A percentile compares a stretch with the other conserved stretches of the same genome.
Evolutionary conservation across 176 grass and related monocot genomes (phyloP).

Genomic region (Calamus simplicifolius): DNA sequence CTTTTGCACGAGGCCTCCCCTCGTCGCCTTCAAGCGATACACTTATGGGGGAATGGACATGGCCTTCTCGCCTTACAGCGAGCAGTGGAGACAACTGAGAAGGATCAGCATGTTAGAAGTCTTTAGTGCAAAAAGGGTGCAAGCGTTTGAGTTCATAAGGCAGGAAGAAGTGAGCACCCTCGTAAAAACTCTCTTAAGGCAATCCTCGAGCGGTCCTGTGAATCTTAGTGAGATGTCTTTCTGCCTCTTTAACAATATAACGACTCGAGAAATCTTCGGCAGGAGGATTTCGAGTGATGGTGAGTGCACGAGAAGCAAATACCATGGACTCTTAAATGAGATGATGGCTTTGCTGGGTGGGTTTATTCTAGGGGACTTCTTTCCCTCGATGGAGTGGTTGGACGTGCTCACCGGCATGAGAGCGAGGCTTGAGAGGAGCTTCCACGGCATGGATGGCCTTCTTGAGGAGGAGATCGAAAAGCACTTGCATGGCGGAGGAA

Average conservation of each 20-base stretch:
- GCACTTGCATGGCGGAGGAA: background rate
- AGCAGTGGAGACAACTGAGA: background rate
- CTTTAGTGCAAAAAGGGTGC: background rate
- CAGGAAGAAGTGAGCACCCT: slow-evolving; percentile 6
- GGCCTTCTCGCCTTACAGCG: background rate
- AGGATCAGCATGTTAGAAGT: background rate
- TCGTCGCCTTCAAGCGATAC: background rate
- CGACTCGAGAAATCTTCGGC: background rate
- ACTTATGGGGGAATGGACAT: background rate
- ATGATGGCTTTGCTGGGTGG: background rate
- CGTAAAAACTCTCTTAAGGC: background rate
- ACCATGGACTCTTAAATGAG: background rate
- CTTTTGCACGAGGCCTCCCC: background rate
- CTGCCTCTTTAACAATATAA: background rate
- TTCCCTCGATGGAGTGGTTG: background rate
- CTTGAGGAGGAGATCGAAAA: slow-evolving; percentile 11
- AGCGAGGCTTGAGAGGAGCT: slow-evolving; percentile 8
- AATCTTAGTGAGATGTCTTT: slow-evolving; percentile 6
- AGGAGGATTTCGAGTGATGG: background rate
- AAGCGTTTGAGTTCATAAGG: background rate
- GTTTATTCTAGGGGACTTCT: slow-evolving; percentile 5
- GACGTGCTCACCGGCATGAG: background rate
- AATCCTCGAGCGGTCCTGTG: background rate
- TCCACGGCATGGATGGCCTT: background rate
- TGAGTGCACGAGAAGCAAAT: background rate